A percentile compares a stretch with the other conserved stretches of the same genome.
These are phyloP conservation scores for Trametes cubensis DNA, from an alignment of 768 basidiomycete genomes.

Conservation along the genomic window DNA sequence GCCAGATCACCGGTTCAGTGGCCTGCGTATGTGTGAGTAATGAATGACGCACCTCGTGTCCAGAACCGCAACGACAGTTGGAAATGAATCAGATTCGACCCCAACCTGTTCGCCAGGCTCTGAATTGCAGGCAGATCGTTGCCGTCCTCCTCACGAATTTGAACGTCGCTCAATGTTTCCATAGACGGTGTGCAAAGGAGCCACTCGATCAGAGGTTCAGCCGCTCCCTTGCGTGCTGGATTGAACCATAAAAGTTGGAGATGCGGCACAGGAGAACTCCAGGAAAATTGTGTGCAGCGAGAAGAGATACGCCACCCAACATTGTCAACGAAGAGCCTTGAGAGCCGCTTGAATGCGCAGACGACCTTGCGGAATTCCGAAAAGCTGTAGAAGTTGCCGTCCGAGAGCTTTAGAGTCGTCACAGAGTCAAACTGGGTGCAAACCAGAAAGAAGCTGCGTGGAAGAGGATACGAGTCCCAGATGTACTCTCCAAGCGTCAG, in stretches of 20 bases:
- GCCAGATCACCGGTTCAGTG: background rate
- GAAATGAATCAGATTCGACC: slow-evolving; percentile 7
- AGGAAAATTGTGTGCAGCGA: background rate
- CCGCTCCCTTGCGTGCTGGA: background rate
- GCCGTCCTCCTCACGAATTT: background rate
- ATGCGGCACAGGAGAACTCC: background rate
- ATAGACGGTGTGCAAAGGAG: slow-evolving; percentile 1
- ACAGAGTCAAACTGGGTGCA: slow-evolving; percentile 5
- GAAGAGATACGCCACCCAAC: slow-evolving; percentile 1
- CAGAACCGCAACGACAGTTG: slow-evolving; percentile 7
- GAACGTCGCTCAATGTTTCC: slow-evolving; percentile 9
- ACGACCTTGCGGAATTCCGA: slow-evolving; percentile 11
- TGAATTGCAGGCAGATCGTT: background rate
- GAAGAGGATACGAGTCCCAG: slow-evolving; percentile 6
- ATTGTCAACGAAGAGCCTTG: background rate
- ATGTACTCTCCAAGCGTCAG: background rate
- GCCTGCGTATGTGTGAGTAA: background rate
- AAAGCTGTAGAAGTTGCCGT: slow-evolving; percentile 13
- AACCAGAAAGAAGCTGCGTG: background rate
- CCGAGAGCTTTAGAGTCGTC: slow-evolving; percentile 3
- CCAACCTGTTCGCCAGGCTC: background rate
- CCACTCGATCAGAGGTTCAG: slow-evolving; percentile 13
- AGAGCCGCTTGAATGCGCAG: slow-evolving; percentile 1
- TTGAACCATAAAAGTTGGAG: slow-evolving; percentile 14
- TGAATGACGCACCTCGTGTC: slow-evolving; percentile 1